A percentile compares a stretch with the other conserved stretches of the same genome.
Conservation (phyloP, 176 grass and related monocot genomes). For the Triticum dicoccoides region DNA sequence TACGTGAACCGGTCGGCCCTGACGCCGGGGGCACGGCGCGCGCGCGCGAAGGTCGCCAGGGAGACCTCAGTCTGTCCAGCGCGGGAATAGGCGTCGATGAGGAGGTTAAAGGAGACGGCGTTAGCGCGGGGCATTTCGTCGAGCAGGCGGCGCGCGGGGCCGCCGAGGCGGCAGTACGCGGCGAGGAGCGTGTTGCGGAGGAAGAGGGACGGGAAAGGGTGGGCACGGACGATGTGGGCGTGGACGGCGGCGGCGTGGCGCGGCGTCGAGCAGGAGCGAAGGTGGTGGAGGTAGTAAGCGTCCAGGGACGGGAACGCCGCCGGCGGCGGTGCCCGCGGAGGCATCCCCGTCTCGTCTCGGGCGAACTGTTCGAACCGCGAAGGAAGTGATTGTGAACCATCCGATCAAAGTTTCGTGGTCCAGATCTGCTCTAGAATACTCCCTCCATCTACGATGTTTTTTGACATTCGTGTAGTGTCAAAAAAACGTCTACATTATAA, state of each 20-base stretch:
- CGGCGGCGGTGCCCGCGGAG: not conserved
- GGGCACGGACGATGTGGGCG: slow-evolving; percentile 2
- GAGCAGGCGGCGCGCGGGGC: slow-evolving; percentile 40
- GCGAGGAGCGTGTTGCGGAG: too few species aligned
- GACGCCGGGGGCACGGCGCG: not conserved
- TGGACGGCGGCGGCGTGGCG: slow-evolving; percentile 35
- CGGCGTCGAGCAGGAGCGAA: slow-evolving; percentile 29
- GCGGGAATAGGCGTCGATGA: slow-evolving; percentile 50
- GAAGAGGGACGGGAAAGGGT: too few species aligned
- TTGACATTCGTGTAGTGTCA: too few species aligned
- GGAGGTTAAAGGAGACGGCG: slow-evolving; percentile 62
- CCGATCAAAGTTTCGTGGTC: too few species aligned
- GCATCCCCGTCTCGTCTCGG: too few species aligned
- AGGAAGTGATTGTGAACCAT: too few species aligned
- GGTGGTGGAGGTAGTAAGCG: slow-evolving; percentile 34
- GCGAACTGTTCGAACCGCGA: too few species aligned
- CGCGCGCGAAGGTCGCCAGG: slow-evolving; percentile 26
- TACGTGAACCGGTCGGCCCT: slow-evolving; percentile 58
- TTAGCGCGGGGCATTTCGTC: slow-evolving; percentile 57
- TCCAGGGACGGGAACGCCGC: not conserved
- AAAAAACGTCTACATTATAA: too few species aligned
- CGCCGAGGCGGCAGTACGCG: not conserved
- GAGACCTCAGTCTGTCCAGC: not conserved
- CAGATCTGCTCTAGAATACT: too few species aligned
- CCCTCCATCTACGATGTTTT: too few species aligned